Evolutionary conservation across 2,329 filamentous ascomycete genomes (phyloP).

Genomic region (Fusarium secorum): DNA sequence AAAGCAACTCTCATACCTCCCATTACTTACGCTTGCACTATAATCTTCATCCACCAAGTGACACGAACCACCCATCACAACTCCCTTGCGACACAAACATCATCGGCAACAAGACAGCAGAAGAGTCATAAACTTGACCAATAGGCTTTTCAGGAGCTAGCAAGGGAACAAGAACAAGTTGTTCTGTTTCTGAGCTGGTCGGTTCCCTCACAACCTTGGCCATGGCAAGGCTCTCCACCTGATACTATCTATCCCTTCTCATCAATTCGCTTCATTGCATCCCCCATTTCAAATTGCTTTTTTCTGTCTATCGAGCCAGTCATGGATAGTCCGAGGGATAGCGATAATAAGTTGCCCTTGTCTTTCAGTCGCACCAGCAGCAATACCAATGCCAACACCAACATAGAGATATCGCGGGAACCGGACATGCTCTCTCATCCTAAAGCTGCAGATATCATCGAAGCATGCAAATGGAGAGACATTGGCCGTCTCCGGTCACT

Average conservation of each 20-base stretch:
- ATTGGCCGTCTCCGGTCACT: slow-evolving; percentile 63
- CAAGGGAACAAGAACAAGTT: background rate
- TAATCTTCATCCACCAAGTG: slow-evolving; percentile 17
- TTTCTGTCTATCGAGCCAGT: slow-evolving; percentile 12
- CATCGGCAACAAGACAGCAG: background rate
- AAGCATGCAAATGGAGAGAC: slow-evolving; percentile 68
- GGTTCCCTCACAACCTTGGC: background rate
- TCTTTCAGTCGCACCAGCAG: slow-evolving; percentile 20
- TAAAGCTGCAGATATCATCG: slow-evolving; percentile 53
- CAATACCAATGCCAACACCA: slow-evolving; percentile 18
- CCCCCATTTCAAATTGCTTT: background rate
- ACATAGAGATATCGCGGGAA: slow-evolving; percentile 18
- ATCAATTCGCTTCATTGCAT: background rate
- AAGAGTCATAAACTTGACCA: background rate
- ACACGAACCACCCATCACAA: slow-evolving; percentile 15
- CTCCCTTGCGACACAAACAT: slow-evolving; percentile 8
- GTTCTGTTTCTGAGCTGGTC: background rate
- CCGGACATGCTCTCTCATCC: slow-evolving; percentile 20
- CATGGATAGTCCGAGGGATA: slow-evolving; percentile 16
- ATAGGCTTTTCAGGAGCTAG: background rate
- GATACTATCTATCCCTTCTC: slow-evolving; percentile 9
- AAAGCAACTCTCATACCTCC: background rate
- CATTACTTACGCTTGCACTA: background rate
- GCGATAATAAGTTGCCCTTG: slow-evolving; percentile 13
- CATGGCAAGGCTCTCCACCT: slow-evolving; percentile 23